Conservation (phyloP, 257 asterid species). For the Rubia yunnanensis region DNA sequence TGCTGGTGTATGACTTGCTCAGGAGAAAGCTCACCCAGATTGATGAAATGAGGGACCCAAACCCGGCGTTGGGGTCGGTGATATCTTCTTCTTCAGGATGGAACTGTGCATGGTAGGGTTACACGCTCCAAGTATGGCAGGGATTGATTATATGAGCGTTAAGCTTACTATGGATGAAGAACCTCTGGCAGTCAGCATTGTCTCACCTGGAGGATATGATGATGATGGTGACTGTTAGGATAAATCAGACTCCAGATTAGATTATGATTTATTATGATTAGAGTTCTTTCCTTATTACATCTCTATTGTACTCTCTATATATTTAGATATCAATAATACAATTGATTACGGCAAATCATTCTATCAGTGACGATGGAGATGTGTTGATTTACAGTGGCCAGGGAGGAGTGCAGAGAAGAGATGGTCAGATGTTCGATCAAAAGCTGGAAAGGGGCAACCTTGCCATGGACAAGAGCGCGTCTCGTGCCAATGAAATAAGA, state of each 20-base stretch:
- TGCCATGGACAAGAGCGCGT: constrained; percentile 40
- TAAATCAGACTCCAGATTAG: no score
- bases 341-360: no score
- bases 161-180: constrained; percentile 57
- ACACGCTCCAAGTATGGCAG: constrained; percentile 91
- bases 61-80: constrained; percentile 67
- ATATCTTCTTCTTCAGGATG: constrained; percentile 82
- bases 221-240: no score
- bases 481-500: constrained; percentile 37
- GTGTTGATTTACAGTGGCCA: constrained; percentile 74
- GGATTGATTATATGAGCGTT: constrained; percentile 75
- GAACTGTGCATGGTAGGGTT: constrained; percentile 76
- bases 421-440: constrained; percentile 74
- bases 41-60: constrained; percentile 48
- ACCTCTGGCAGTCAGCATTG: constrained; percentile 88
- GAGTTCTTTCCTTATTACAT: no score
- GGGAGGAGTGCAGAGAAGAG: constrained; percentile 77
- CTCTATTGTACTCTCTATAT: no score
- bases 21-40: constrained; percentile 52
- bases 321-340: no score
- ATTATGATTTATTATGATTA: no score
- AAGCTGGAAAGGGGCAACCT: constrained; percentile 61
- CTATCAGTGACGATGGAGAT: constrained; percentile 56
- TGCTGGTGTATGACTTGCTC: constrained; percentile 49
- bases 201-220: constrained; percentile 86